Conservation (phyloP, 1,284 basidiomycete genomes). For the Cryptococcus neoformans region DNA sequence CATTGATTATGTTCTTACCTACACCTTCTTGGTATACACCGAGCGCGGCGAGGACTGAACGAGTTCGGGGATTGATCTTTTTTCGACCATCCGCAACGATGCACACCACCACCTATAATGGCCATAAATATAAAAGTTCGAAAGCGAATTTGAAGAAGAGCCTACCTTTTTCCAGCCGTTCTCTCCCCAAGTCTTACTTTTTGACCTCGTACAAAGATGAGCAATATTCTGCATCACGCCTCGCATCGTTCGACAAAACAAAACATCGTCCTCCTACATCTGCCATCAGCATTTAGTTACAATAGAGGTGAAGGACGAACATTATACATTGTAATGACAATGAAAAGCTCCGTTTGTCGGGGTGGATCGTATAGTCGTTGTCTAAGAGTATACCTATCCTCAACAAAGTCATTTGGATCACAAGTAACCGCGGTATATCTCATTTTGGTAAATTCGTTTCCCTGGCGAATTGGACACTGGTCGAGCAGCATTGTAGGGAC, state of each 20-base stretch:
- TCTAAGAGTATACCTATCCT: slow-evolving; percentile 73
- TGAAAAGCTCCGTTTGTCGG: slow-evolving; percentile 75
- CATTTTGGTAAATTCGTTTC: slow-evolving; percentile 93
- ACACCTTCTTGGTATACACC: slow-evolving; percentile 83
- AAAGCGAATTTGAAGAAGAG: background rate
- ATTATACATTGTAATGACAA: slow-evolving; percentile 68
- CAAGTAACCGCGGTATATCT: slow-evolving; percentile 90
- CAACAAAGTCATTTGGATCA: slow-evolving; percentile 84
- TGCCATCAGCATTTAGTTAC: background rate
- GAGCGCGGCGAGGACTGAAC: slow-evolving; percentile 82
- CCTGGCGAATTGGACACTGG: slow-evolving; percentile 67
- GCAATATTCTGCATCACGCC: slow-evolving; percentile 79
- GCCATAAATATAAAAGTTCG: background rate
- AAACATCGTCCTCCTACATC: slow-evolving; percentile 60
- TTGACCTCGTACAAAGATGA: slow-evolving; percentile 37
- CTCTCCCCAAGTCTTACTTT: slow-evolving; percentile 89
- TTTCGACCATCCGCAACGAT: slow-evolving; percentile 71
- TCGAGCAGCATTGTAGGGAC: slow-evolving; percentile 82
- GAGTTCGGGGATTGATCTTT: slow-evolving; percentile 81
- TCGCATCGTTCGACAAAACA: slow-evolving; percentile 84
- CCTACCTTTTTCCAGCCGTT: slow-evolving; percentile 93
- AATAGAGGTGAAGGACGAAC: slow-evolving; percentile 14
- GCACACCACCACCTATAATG: slow-evolving; percentile 52
- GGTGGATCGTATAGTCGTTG: slow-evolving; percentile 74
- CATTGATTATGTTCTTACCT: slow-evolving; percentile 88